These are phyloP conservation scores for Heterobasidion occidentale DNA, from an alignment of 1,284 basidiomycete genomes.

Conservation along the genomic window DNA sequence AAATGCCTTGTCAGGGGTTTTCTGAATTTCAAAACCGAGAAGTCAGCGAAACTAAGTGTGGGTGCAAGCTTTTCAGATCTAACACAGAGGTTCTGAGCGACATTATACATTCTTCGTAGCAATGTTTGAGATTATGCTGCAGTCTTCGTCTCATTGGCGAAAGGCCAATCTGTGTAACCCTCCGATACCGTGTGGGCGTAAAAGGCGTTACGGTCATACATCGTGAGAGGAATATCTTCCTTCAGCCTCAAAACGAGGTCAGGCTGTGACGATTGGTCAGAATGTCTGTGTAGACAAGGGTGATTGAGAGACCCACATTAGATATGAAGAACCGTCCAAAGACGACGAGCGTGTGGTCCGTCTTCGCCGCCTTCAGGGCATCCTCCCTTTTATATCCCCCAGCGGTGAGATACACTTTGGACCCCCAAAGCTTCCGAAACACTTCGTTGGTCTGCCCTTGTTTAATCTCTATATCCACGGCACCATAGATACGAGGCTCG, in stretches of 20 bases:
- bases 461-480: background rate
- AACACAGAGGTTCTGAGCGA: no score
- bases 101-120: no score
- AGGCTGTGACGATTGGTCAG: constrained; percentile 30
- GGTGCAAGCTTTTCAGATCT: no score
- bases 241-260: constrained; percentile 37
- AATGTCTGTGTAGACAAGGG: constrained; percentile 11
- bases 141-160: background rate
- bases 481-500: constrained; percentile 31
- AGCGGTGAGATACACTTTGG: constrained; percentile 19
- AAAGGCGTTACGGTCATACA: constrained; percentile 26
- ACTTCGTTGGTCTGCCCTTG: constrained; percentile 11
- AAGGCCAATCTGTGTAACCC: constrained; percentile 32
- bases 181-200: constrained; percentile 22
- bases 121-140: background rate
- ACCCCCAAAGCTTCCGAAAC: constrained; percentile 11
- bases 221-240: constrained; percentile 23
- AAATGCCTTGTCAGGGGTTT: no score
- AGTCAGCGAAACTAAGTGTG: no score
- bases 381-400: constrained; percentile 18
- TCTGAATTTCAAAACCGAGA: no score
- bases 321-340: constrained; percentile 37
- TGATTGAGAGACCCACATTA: constrained; percentile 18
- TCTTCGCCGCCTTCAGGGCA: constrained; percentile 9
- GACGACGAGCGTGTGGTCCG: constrained; percentile 25